Evolutionary conservation across 1,284 basidiomycete genomes (phyloP).

Genomic region (Ustanciosporium gigantosporum): DNA sequence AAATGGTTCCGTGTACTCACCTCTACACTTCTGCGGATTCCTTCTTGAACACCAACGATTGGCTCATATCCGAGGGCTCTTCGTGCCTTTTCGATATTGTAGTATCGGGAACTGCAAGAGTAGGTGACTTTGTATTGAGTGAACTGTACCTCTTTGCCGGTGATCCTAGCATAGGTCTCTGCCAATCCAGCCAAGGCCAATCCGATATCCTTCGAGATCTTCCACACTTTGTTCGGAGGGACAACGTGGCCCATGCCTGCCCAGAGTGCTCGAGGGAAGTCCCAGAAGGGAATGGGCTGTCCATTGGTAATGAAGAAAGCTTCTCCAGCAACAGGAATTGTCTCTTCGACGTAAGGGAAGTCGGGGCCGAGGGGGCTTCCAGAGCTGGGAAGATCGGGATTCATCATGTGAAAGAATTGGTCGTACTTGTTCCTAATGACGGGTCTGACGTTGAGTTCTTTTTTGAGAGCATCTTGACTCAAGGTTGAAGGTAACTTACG

Average conservation of each 20-base stretch:
- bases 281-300: slow-evolving; percentile 95
- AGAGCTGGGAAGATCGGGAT: slow-evolving; percentile 38
- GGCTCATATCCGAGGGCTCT: slow-evolving; percentile 91
- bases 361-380: slow-evolving; percentile 42
- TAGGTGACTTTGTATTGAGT: slow-evolving; percentile 84
- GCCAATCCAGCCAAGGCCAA: slow-evolving; percentile 61
- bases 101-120: slow-evolving; percentile 71
- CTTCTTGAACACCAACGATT: slow-evolving; percentile 84
- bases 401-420: slow-evolving; percentile 63
- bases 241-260: slow-evolving; percentile 61
- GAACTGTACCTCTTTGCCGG: slow-evolving; percentile 82
- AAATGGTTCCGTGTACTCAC: no score
- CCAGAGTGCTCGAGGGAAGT: slow-evolving; percentile 87
- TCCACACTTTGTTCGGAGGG: slow-evolving; percentile 36
- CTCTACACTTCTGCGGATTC: slow-evolving; percentile 74
- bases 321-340: slow-evolving; percentile 82
- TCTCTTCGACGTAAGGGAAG: slow-evolving; percentile 62
- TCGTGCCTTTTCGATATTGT: slow-evolving; percentile 94
- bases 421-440: slow-evolving; percentile 74
- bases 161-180: slow-evolving; percentile 76
- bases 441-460: slow-evolving; percentile 65
- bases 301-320: slow-evolving; percentile 98
- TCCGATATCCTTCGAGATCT: slow-evolving; percentile 44
- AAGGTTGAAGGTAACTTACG: slow-evolving; percentile 40
- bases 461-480: slow-evolving; percentile 66